Conservation (phyloP, 2,329 filamentous ascomycete species). For the Sarocladium kiliense region DNA sequence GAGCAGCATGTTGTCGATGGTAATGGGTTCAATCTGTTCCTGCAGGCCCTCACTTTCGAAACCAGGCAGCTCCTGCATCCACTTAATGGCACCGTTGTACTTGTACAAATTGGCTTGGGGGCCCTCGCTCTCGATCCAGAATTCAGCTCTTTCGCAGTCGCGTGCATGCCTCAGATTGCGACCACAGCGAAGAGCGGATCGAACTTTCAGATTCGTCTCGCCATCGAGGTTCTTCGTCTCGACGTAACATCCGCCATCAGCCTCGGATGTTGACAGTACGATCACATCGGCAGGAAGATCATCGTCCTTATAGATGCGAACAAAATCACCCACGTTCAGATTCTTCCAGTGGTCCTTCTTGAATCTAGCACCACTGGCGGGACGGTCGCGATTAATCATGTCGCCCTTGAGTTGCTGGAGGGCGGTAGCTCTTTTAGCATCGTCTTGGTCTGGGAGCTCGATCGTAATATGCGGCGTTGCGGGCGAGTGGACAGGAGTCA, state of each 20-base stretch:
- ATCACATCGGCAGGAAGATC: slow-evolving; percentile 92
- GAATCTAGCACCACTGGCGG: slow-evolving; percentile 70
- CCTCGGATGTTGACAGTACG: slow-evolving; percentile 86
- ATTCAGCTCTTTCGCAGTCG: slow-evolving; percentile 87
- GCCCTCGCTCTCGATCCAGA: slow-evolving; percentile 82
- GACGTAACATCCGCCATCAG: slow-evolving; percentile 92
- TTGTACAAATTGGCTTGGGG: slow-evolving; percentile 93
- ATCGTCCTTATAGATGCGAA: slow-evolving; percentile 94
- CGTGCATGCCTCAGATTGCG: slow-evolving; percentile 78
- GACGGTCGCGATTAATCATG: slow-evolving; percentile 67
- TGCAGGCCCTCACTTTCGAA: slow-evolving; percentile 57
- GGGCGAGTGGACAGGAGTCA: slow-evolving; percentile 91
- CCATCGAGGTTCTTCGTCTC: slow-evolving; percentile 98
- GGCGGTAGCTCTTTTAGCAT: slow-evolving; percentile 29
- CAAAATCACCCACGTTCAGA: slow-evolving; percentile 90
- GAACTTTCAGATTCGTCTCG: slow-evolving; percentile 95
- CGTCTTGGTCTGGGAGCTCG: slow-evolving; percentile 32
- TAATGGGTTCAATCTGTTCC: slow-evolving; percentile 86
- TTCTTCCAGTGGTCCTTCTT: slow-evolving; percentile 95
- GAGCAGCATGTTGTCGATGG: slow-evolving; percentile 91
- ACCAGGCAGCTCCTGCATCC: slow-evolving; percentile 68
- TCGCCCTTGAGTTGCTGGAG: slow-evolving; percentile 44
- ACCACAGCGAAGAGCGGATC: slow-evolving; percentile 83
- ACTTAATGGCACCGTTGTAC: slow-evolving; percentile 85
- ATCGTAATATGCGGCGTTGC: slow-evolving; percentile 34